Percentiles rank a stretch among this genome's conserved stretches.
Evolutionary conservation across 2,329 filamentous ascomycete species (phyloP).

Genomic region (Colletotrichum sp.): DNA sequence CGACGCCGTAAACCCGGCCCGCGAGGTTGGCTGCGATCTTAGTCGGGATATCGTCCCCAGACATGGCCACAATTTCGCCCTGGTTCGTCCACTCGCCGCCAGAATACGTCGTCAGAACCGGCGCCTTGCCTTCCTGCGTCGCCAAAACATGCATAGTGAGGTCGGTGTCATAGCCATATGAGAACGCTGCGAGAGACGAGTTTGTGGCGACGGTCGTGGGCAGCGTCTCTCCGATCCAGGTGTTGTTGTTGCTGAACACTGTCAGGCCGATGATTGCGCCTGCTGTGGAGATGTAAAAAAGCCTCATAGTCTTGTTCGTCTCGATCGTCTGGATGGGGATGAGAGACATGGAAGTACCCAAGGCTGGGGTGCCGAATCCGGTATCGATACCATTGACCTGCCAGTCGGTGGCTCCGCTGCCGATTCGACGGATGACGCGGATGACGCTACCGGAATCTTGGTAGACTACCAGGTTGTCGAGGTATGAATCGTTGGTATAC

Average conservation of each 20-base stretch:
- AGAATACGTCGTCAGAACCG: not conserved
- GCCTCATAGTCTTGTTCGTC: not conserved
- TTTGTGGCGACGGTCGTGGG: not conserved
- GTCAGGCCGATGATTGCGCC: not conserved
- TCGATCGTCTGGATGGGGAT: conserved; percentile 7
- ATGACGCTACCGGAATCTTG: conserved; percentile 8
- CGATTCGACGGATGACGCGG: not conserved
- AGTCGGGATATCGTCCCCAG: conserved; percentile 1
- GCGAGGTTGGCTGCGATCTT: conserved; percentile 13
- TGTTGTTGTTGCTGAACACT: not conserved
- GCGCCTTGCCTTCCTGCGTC: not conserved
- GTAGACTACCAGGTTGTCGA: conserved; percentile 13
- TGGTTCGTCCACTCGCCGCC: conserved; percentile 7
- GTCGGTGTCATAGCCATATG: conserved; percentile 10
- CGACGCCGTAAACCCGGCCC: conserved; percentile 16
- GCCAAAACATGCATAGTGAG: conserved; percentile 15
- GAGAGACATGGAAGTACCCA: conserved; percentile 2
- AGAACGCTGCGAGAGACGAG: conserved; percentile 10
- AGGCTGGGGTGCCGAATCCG: not conserved
- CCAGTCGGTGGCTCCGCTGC: conserved; percentile 6
- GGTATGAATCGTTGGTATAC: conserved; percentile 5
- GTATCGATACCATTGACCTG: not conserved
- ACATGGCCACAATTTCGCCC: conserved; percentile 2
- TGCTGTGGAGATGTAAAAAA: conserved; percentile 4
- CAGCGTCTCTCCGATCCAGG: not conserved